Evolutionary conservation across 23 red algal species (phyloP), one percentile per base, ranked within the genome.

Genomic region (Gracilariopsis chorda): DNA sequence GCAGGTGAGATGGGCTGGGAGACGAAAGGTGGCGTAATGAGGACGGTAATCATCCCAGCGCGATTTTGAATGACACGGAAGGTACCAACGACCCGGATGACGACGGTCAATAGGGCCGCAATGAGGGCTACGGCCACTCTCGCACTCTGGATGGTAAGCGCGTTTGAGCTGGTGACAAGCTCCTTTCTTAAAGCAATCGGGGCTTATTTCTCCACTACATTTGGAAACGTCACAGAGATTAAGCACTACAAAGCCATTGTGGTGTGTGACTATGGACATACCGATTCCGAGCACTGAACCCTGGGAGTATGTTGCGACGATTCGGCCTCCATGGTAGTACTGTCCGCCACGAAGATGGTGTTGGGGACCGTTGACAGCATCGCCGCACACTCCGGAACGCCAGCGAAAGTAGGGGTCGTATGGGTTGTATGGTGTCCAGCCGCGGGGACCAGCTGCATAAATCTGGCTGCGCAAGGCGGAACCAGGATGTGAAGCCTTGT

Each of bases 371-470:
- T 76, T 27, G 40, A 78, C 21, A 2, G 77, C 23, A 33, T 94
- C 91, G 30, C 91, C 91, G 47, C 91, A 94, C 48, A 94, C 70
- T 47, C 81, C 82, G 41, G 80, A 62, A n/a, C 82, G 69, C 91
- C 91, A 94, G 40, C 85, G 85, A 24, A 89, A 89, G 7, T 61
- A 36, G 24, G 51, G 16, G 51, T 51, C 40, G 39, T 63, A 77
- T 20, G 85, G 85, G 33, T 58, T 51, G 69, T 63, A 89, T 19
- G 85, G 85, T 27, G 58, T 76, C 85, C 85, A 89, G 20, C 85
- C 85, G 51, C 48, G 48, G 25, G 65, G 42, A 37, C 85, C 85
- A 34, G 85, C 85, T 11, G 68, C 72, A 4, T 16, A 24, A 9
- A 29, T 23, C 69, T 89, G 85, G 16, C 61, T 73, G 51, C 58